Evolutionary conservation across 352 stramenopile species (phyloP).

Genomic region (Phytopythium kandeliae): DNA sequence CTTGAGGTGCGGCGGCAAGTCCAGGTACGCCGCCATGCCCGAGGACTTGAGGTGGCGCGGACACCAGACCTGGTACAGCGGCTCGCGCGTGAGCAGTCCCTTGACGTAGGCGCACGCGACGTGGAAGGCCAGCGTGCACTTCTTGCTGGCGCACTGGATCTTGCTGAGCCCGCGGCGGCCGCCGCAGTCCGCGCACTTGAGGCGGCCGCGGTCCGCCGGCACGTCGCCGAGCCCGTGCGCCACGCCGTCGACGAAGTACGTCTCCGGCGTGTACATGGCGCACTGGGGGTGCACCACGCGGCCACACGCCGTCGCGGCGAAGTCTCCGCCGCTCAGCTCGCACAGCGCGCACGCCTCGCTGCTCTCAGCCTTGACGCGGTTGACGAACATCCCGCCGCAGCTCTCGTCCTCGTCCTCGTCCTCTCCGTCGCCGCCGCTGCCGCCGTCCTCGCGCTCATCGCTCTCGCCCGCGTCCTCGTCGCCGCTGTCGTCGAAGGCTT

Average conservation of each 20-base stretch:
- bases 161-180: conserved; percentile 69
- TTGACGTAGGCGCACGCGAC: conserved; percentile 73
- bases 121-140: conserved; percentile 60
- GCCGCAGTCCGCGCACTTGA: conserved; percentile 61
- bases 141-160: conserved; percentile 68
- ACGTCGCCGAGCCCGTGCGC: conserved; percentile 58
- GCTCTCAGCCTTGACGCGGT: conserved; percentile 68
- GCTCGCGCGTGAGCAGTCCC: conserved; percentile 49
- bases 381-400: conserved; percentile 71
- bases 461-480: conserved; percentile 24
- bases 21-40: conserved; percentile 53
- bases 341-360: conserved; percentile 68
- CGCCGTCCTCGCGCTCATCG: conserved; percentile 11
- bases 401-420: conserved; percentile 53
- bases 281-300: conserved; percentile 71
- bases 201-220: conserved; percentile 30
- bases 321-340: conserved; percentile 68
- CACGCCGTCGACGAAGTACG: conserved; percentile 67
- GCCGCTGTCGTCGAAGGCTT: conserved; percentile 53
- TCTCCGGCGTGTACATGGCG: conserved; percentile 82
- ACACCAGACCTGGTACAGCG: conserved; percentile 73
- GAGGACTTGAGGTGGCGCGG: conserved; percentile 70
- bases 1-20: conserved; percentile 56
- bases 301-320: conserved; percentile 57
- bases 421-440: conserved; percentile 13